Evolutionary conservation across 2,329 filamentous ascomycete species (phyloP).

Genomic region (Alternaria brassicicola): DNA sequence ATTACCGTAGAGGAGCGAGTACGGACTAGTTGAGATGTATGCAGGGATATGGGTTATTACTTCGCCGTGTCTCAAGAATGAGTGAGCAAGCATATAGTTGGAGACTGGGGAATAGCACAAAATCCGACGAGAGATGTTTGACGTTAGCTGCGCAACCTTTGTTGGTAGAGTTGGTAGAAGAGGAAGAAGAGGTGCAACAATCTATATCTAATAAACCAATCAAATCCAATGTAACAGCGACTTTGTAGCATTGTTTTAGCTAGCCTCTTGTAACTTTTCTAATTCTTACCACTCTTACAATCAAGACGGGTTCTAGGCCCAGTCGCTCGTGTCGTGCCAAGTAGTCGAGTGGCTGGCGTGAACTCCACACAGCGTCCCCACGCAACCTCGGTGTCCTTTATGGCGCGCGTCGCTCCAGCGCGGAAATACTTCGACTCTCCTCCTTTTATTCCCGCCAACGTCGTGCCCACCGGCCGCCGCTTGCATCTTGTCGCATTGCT

Average conservation of each 20-base stretch:
- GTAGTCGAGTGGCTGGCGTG: conserved; percentile 23
- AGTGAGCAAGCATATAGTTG: too few species aligned
- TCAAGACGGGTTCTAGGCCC: too few species aligned
- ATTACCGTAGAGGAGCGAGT: too few species aligned
- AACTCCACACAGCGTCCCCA: conserved; percentile 15
- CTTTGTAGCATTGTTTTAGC: background rate
- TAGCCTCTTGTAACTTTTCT: too few species aligned
- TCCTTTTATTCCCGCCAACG: conserved; percentile 37
- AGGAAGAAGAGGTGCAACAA: background rate
- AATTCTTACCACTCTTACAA: too few species aligned
- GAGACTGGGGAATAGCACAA: background rate
- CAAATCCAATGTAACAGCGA: background rate
- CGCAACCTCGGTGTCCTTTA: conserved; percentile 15
- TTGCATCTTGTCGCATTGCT: conserved; percentile 9
- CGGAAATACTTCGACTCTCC: conserved; percentile 27
- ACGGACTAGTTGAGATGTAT: too few species aligned
- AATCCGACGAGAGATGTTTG: background rate
- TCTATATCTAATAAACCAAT: background rate
- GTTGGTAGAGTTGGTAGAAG: too few species aligned
- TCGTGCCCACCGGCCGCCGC: conserved; percentile 24
- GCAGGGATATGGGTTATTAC: too few species aligned
- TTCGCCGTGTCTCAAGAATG: too few species aligned
- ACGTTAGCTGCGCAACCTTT: background rate
- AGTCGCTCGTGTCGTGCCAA: conserved; percentile 6
- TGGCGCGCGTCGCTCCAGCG: conserved; percentile 13